These are phyloP conservation scores for Sordariomycetes sp. DNA, from an alignment of 2,329 filamentous ascomycete species.

Conservation along the genomic window DNA sequence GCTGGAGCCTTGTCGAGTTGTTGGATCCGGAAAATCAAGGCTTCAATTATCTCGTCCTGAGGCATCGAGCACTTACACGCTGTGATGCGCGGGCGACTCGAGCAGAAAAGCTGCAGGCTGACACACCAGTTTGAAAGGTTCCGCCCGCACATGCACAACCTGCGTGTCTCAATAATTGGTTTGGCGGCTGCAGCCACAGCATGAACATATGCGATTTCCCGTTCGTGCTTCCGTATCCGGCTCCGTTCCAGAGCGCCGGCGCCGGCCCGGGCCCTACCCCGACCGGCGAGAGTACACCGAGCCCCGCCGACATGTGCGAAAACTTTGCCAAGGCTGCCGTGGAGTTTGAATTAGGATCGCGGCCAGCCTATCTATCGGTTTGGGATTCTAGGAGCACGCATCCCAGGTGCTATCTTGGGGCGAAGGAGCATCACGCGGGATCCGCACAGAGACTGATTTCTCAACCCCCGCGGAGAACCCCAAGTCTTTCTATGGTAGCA, in stretches of 20 bases:
- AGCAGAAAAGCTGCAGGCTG: neutral
- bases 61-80: neutral
- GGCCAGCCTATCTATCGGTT: no score
- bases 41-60: slow-evolving; percentile 3
- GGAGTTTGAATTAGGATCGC: no score
- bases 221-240: neutral
- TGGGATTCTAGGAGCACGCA: no score
- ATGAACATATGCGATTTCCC: neutral
- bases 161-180: neutral
- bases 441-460: no score
- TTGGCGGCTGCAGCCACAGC: neutral
- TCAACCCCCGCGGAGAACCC: no score
- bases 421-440: no score
- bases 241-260: neutral
- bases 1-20: neutral
- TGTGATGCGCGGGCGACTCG: neutral
- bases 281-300: no score
- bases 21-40: slow-evolving; percentile 5
- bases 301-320: no score
- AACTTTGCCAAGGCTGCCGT: no score
- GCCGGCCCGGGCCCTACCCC: neutral
- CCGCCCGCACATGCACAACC: neutral
- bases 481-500: no score
- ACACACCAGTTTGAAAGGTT: neutral
- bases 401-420: no score